Evolutionary conservation across 2,329 filamentous ascomycete genomes (phyloP), one percentile per base, ranked within the genome.

Genomic region (Ustulina deusta): DNA sequence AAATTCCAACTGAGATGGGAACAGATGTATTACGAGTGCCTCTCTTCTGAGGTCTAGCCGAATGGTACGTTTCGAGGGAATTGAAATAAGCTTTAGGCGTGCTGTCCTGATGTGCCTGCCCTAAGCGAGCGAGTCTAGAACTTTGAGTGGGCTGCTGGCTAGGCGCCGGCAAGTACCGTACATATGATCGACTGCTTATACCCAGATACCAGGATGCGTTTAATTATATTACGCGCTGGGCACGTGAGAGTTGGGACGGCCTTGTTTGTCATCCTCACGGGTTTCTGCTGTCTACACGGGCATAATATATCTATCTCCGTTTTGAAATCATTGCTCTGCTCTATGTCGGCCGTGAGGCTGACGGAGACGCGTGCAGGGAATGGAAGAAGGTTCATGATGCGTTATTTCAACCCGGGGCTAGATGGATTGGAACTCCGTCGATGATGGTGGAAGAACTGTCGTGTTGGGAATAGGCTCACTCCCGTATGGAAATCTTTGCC

Each of bases 111-210:
- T 11, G 34, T 36, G 7, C 25, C 6, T 29, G 25, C 6, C 34
- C 32, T 58, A 62, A 49, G 46, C 59, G 54, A 59, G 46, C 13
- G 38, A 59, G 36, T 66, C 58, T 59, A 54, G 54, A 66, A 51
- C 63, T 44, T 11, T 6, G 17, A 32, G 56, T 13, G 40, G 44
- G 25, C 13, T 49, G 15, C 46, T n/a, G 6, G 9, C 13, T 25
- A 10, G 29, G 42, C 46, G 17, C 20, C 48, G 36, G 49, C 40
- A 61, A 56, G 29, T 61, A 38, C 40, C 51, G 27, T 17, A 34
- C 25, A 34, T 34, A 25, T 51, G 56, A 56, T 55, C 51, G 56
- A 40, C 17, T 55, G 17, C 22, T 29, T 36, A 58, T 20, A 13
- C 15, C 15, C n/a, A 5, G 44, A 58, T 63, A 56, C 6, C 13